These are phyloP conservation scores for Plantago elongata DNA, from an alignment of 257 asterid genomes.

Conservation along the genomic window DNA sequence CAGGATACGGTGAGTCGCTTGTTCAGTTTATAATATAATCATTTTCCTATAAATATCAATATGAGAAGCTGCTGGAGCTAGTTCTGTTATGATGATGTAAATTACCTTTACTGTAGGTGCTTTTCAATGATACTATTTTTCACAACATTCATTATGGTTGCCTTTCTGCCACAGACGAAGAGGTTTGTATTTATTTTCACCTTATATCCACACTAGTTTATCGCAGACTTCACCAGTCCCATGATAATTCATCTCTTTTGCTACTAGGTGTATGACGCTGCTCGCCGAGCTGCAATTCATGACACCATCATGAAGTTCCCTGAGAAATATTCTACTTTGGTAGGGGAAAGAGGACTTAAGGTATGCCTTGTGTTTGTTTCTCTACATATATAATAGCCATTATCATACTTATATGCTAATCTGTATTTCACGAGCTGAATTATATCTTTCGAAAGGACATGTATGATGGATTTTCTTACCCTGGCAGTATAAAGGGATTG, in stretches of 20 bases:
- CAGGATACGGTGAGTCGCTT: conserved; percentile 88
- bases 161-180: conserved; percentile 86
- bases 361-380: conserved; percentile 32
- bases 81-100: conserved; percentile 2
- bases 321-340: conserved; percentile 67
- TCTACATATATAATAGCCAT: neutral
- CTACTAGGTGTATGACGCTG: conserved; percentile 82
- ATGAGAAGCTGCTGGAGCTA: conserved; percentile 8
- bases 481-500: neutral
- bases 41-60: neutral
- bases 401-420: too few relatives aligned
- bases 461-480: neutral
- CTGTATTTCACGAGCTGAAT: neutral
- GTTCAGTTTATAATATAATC: conserved; percentile 3
- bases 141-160: conserved; percentile 93
- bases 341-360: conserved; percentile 99
- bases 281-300: conserved; percentile 90
- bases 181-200: conserved; percentile 43
- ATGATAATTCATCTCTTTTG: conserved; percentile 20
- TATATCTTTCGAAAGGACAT: neutral
- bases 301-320: conserved; percentile 93
- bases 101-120: conserved; percentile 52
- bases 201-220: neutral
- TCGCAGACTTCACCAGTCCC: conserved; percentile 11
- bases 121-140: conserved; percentile 91